Base-by-base conservation (phyloP, 2,329 filamentous ascomycete species). In the Fusarium pilosicola region DNA sequence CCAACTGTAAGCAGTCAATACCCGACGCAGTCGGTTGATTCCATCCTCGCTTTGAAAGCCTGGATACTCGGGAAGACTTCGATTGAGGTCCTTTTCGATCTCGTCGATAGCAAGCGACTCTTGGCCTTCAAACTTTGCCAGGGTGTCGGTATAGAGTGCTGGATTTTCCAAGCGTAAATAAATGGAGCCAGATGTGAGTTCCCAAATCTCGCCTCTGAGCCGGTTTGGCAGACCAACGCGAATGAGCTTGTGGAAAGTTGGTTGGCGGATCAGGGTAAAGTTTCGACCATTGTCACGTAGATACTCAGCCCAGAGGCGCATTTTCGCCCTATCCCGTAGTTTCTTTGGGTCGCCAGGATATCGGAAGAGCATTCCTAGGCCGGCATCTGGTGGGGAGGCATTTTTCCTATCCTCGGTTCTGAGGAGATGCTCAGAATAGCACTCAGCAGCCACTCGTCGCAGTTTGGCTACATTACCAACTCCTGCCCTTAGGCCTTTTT, bases 1-100 rank as follows among this genome's bases (percentile, higher is more conserved):
- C 96, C 96, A 99, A 84, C 95, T 98, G 85, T 99, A 99, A 9
- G 96, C 96, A 4, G 96, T 98, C 62, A 99, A 87, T 42, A 99
- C 96, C 65, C 96, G 90, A 68, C 96, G 91, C 71, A 99, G 86
- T 26, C 96, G 90, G 49, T 92, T 94, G 74, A 99, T 99, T 22
- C 96, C 96, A 79, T 98, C 95, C 81, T 97, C 93, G 79, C 93
- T 97, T 83, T 99, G 96, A 80, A 98, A 99, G 2, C 96, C 96
- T 24, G 96, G 94, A 81, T 99, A 99, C 83, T 99, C 96, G 3
- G 96, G 96, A 75, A 99, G 85, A 86, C 95, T 98, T 75, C 96
- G 91, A 82, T 99, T 99, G 56, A 99, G 85, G 80, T 99, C 96
- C 83, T 99, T 99, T 81, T 99, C 96, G 74, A 99, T 99, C 86